These are phyloP conservation scores for Populus euphratica DNA, from an alignment of 345 rosid species.

Conservation along the genomic window DNA sequence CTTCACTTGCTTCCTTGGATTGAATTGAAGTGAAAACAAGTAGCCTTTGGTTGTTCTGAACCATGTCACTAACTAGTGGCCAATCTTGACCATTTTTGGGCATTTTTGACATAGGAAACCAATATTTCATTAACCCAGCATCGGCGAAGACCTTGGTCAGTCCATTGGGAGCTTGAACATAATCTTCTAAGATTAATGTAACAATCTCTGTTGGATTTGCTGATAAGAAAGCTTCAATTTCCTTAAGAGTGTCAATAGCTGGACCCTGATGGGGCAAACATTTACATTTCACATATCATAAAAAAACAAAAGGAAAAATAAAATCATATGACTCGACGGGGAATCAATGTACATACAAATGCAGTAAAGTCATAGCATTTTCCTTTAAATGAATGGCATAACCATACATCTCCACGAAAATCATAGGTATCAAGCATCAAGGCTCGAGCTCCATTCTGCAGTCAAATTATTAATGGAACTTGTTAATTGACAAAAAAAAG, in stretches of 20 bases:
- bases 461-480: not conserved
- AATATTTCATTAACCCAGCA: slow-evolving; percentile 58
- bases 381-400: slow-evolving; percentile 65
- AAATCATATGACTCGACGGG: not conserved
- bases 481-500: not conserved
- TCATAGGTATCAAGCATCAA: slow-evolving; percentile 72
- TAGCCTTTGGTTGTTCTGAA: slow-evolving; percentile 42
- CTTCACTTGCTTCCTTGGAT: slow-evolving; percentile 45
- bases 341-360: slow-evolving; percentile 35
- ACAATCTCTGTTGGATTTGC: slow-evolving; percentile 58
- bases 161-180: slow-evolving; percentile 51
- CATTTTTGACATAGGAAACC: slow-evolving; percentile 52
- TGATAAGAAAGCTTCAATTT: slow-evolving; percentile 59
- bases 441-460: slow-evolving; percentile 62
- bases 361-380: slow-evolving; percentile 60
- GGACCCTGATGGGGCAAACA: slow-evolving; percentile 35
- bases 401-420: slow-evolving; percentile 59
- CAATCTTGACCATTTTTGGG: slow-evolving; percentile 49
- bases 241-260: slow-evolving; percentile 51
- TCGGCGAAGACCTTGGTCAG: slow-evolving; percentile 51
- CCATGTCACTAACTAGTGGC: slow-evolving; percentile 52
- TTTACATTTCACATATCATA: not conserved
- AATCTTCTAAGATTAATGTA: slow-evolving; percentile 66
- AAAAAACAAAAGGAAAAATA: not conserved
- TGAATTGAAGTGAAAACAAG: slow-evolving; percentile 49